These are phyloP conservation scores for Taiwanofungus camphoratus DNA, from an alignment of 1,284 basidiomycete species.

Conservation along the genomic window DNA sequence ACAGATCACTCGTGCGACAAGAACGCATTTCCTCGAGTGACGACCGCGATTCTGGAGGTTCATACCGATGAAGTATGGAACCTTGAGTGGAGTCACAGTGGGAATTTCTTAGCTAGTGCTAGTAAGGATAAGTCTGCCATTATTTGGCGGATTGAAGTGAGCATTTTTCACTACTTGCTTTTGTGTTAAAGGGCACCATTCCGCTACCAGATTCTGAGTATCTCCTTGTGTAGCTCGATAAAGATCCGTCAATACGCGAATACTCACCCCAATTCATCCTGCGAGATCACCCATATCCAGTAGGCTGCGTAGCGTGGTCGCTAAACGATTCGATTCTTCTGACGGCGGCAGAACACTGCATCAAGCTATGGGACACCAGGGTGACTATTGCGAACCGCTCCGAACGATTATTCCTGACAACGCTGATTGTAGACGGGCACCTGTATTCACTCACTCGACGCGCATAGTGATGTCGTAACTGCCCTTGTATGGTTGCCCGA, in stretches of 20 bases:
- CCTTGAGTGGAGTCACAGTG: slow-evolving; percentile 91
- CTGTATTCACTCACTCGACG: slow-evolving; percentile 57
- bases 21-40: slow-evolving; percentile 78
- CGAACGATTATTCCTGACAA: too few species aligned
- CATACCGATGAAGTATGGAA: slow-evolving; percentile 96
- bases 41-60: slow-evolving; percentile 78
- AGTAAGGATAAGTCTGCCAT: slow-evolving; percentile 86
- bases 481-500: slow-evolving; percentile 87
- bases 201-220: too few species aligned
- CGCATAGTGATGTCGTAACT: slow-evolving; percentile 82
- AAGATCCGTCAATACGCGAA: slow-evolving; percentile 46
- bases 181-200: too few species aligned
- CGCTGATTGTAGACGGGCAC: slow-evolving; percentile 63
- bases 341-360: slow-evolving; percentile 71
- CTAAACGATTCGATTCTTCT: slow-evolving; percentile 79
- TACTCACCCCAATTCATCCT: slow-evolving; percentile 58
- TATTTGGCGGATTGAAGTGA: slow-evolving; percentile 82
- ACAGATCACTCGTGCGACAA: slow-evolving; percentile 81
- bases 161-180: slow-evolving; percentile 23
- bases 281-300: slow-evolving; percentile 69
- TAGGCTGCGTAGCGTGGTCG: slow-evolving; percentile 87
- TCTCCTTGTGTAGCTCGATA: slow-evolving; percentile 35
- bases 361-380: slow-evolving; percentile 86
- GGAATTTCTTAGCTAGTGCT: slow-evolving; percentile 79
- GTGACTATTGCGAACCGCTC: slow-evolving; percentile 45